Base-by-base conservation (phyloP, 495 filamentous ascomycete genomes). In the Filosporella fistucella region DNA sequence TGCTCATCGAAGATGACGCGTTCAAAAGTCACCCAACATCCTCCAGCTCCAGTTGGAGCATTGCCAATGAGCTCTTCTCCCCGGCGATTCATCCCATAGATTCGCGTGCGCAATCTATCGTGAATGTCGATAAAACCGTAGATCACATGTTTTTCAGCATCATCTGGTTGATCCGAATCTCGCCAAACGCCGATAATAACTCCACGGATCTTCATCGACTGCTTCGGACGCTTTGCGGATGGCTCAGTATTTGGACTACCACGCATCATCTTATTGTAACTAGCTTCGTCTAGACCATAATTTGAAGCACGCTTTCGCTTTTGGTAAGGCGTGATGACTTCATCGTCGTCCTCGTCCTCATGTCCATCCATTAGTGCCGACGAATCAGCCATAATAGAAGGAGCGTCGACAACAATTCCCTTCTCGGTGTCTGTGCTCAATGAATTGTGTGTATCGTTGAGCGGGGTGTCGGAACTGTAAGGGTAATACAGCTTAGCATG, bases 11-110 rank as follows among this genome's bases (percentile, higher is more conserved):
- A 79, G 21, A 71, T 70, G 13, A 77, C 64, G 42, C 70, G 61
- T 36, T 74, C 68, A 26, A 77, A 77, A 0, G 73, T 76, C 17
- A 76, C 71, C 75, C 74, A 77, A 51, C 72, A 75, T 35, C 73
- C 74, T 18, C 75, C 75, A 12, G 74, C 71, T 8, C 74, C 74
- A 6, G 68, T 66, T 1, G 74, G 72, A 36, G 74, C 55, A 20
- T 62, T 61, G 33, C 49, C 43, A 26, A 68, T 63, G 28, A 77
- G 60, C 20, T 53, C 52, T 10, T 64, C 61, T 16, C 70, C 71
- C 12, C 57, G 50, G 25, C 67, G 58, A 28, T 62, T 66, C 1
- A 58, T 62, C 0, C 55, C 52, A 51, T 70, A 67, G 32, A 77
- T 72, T 4, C 72, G 65, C 7, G 75, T 77, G 2, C 75, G 69